Evolutionary conservation across 345 rosid genomes (phyloP).

Genomic region (Zanthoxylum bungeanum): DNA sequence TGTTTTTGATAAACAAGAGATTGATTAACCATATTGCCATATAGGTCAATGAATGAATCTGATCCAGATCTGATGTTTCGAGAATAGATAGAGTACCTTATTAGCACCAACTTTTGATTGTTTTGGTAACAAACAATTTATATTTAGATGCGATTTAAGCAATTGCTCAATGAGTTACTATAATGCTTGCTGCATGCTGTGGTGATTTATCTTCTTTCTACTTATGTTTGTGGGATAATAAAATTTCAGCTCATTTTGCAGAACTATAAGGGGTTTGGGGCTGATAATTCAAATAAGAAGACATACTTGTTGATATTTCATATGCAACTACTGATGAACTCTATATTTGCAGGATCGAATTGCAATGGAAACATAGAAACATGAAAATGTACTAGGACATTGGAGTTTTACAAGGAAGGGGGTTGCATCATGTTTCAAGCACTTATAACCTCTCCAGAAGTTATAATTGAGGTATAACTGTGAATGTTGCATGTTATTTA

Average conservation of each 20-base stretch:
- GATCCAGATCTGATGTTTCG: not conserved
- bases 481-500: conserved; percentile 9
- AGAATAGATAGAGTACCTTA: not conserved
- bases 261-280: not conserved
- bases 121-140: not conserved
- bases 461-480: conserved; percentile 41
- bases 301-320: not conserved
- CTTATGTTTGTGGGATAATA: not conserved
- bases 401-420: too few relatives aligned
- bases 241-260: not conserved
- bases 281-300: too few relatives aligned
- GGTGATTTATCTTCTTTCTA: not conserved
- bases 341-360: conserved; percentile 47
- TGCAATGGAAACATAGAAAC: too few relatives aligned
- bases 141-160: not conserved
- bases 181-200: not conserved
- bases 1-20: too few relatives aligned
- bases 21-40: too few relatives aligned
- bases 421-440: conserved; percentile 46
- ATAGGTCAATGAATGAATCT: not conserved
- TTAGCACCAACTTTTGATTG: not conserved
- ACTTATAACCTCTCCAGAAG: conserved; percentile 44
- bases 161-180: too few relatives aligned
- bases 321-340: not conserved
- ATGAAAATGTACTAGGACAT: too few relatives aligned